Conservation (phyloP, 352 stramenopile species). For the Vaucheria bursata region DNA sequence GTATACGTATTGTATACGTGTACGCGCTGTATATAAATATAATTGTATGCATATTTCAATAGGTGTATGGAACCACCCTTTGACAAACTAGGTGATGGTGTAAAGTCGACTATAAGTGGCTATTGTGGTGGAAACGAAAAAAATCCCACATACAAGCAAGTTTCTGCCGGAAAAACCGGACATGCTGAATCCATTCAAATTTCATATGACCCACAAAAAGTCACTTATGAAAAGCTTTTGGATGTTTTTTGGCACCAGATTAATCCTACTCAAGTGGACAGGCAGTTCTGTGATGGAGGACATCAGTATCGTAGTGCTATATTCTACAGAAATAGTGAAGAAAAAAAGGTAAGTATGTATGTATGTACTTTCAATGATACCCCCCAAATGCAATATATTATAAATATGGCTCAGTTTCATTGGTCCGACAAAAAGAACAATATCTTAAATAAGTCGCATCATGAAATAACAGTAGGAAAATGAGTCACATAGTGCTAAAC, state of each 20-base stretch:
- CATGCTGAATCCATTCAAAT: conserved; percentile 9
- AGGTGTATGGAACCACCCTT: conserved; percentile 11
- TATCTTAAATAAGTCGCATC: too few relatives aligned
- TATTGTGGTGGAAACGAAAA: conserved; percentile 16
- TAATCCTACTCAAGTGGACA: background rate
- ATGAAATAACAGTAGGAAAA: too few relatives aligned
- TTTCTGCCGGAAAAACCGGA: background rate
- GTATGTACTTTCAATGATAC: too few relatives aligned
- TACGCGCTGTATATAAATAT: too few relatives aligned
- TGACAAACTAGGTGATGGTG: conserved; percentile 10
- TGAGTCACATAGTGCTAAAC: too few relatives aligned
- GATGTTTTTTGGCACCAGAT: conserved; percentile 20
- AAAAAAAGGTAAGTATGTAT: background rate
- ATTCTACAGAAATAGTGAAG: background rate
- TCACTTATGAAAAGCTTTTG: conserved; percentile 8
- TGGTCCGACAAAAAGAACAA: too few relatives aligned
- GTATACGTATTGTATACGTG: too few relatives aligned
- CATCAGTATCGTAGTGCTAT: conserved; percentile 10
- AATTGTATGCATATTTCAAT: too few relatives aligned
- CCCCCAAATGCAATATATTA: too few relatives aligned
- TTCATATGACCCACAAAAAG: background rate
- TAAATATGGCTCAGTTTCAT: too few relatives aligned
- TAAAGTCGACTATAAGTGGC: conserved; percentile 3
- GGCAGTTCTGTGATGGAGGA: conserved; percentile 11
- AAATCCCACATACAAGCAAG: conserved; percentile 13